phyloP scores from a whole-genome alignment of 306 rosid genomes.

The Urtica urens region DNA sequence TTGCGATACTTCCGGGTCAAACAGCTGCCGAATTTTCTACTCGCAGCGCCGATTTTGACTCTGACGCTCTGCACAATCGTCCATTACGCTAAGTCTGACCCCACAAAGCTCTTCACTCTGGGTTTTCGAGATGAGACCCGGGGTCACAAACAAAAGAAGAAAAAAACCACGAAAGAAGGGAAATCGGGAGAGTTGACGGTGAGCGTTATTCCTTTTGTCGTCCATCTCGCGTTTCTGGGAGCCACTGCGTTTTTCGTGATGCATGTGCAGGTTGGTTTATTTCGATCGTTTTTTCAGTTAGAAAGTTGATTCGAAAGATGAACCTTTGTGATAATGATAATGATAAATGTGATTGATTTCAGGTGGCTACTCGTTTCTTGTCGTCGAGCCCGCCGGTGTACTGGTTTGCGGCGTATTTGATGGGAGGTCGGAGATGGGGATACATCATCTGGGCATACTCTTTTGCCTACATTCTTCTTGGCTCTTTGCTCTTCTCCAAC shows the following conservation, averaged over 20 bases:
- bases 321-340: not conserved
- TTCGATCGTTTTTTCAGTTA: slow-evolving; percentile 1
- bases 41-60: slow-evolving; percentile 73
- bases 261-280: slow-evolving; percentile 80
- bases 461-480: slow-evolving; percentile 66
- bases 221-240: slow-evolving; percentile 76
- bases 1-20: slow-evolving; percentile 69
- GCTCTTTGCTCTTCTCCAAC: slow-evolving; percentile 74
- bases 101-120: slow-evolving; percentile 47
- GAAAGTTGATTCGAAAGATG: not conserved
- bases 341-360: slow-evolving; percentile 21
- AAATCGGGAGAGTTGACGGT: slow-evolving; percentile 47
- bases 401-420: slow-evolving; percentile 74
- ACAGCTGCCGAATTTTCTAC: slow-evolving; percentile 83
- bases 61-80: slow-evolving; percentile 56
- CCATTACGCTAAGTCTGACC: slow-evolving; percentile 66
- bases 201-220: slow-evolving; percentile 64
- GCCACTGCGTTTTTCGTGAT: slow-evolving; percentile 67
- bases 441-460: slow-evolving; percentile 73
- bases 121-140: slow-evolving; percentile 55
- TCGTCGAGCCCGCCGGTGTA: slow-evolving; percentile 78
- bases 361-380: slow-evolving; percentile 91
- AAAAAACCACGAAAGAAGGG: slow-evolving; percentile 11
- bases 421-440: slow-evolving; percentile 46
- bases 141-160: slow-evolving; percentile 46